Percentiles rank a stretch among this genome's conserved stretches.
phyloP scores from a whole-genome alignment of 257 asterid species.

The Capsicum pubescens region DNA sequence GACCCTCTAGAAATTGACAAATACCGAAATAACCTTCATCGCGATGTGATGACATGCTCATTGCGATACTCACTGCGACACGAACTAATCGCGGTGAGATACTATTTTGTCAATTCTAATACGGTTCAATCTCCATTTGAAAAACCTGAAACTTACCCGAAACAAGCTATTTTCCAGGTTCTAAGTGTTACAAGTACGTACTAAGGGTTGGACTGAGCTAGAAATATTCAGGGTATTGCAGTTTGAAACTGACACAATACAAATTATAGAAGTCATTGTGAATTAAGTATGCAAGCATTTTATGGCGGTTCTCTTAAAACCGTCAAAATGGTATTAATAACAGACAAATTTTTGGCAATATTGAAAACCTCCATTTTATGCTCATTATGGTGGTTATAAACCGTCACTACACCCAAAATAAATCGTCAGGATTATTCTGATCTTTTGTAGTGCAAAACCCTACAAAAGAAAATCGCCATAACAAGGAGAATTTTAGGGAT shows the following conservation, averaged over 20 bases:
- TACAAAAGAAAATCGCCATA: neutral
- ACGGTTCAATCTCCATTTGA: too few species aligned
- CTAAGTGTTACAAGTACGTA: too few species aligned
- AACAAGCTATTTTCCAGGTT: too few species aligned
- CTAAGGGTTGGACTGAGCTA: too few species aligned
- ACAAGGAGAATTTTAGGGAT: neutral
- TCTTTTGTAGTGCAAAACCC: neutral
- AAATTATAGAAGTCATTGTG: neutral
- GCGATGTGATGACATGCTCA: too few species aligned
- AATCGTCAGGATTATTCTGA: neutral
- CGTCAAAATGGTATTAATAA: neutral
- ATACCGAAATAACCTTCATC: too few species aligned
- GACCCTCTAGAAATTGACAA: too few species aligned
- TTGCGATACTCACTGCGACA: too few species aligned
- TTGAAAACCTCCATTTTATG: neutral
- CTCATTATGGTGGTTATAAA: neutral
- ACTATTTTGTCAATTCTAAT: too few species aligned
- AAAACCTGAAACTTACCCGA: too few species aligned
- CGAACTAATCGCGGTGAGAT: too few species aligned
- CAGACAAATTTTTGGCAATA: neutral
- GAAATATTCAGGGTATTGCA: neutral
- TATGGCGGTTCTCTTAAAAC: neutral
- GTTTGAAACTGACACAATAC: neutral
- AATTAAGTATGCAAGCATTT: neutral
- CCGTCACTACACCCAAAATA: neutral